Evolutionary conservation across 2,329 filamentous ascomycete genomes (phyloP), one percentile per base, ranked within the genome.

Genomic region (Fusarium chlamydosporum): DNA sequence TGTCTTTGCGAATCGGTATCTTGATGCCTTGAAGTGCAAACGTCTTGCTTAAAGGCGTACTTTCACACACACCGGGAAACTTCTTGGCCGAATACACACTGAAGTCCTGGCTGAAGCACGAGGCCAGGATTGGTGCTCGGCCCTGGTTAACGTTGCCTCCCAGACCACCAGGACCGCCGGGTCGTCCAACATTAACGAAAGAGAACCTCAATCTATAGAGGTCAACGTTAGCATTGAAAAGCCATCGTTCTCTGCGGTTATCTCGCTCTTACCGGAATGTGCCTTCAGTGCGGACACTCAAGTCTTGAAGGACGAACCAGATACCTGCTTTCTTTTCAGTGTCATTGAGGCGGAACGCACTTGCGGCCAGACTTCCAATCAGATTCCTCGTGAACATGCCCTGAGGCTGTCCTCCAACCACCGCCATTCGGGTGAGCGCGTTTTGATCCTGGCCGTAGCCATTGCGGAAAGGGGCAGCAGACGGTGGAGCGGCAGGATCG

Each of bases 31-130:
- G 96, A 2, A 88, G 85, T 5, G 96, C 95, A 81, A 99, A 98
- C 65, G 89, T 92, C 79, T 96, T 97, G 85, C 94, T 97, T 18
- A 98, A 82, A 6, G 89, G 81, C 0, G 96, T 99, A 78, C 92
- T 96, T 78, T 98, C 95, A 60, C 97, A 97, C 2, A 99, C 96
- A 40, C 96, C 96, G 0, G 96, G 96, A 79, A 99, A 99, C 76
- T 97, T 97, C 85, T 99, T 99, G 47, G 96, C 96, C 4, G 93
- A 97, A 80, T 91, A 98, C 31, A 99, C 96, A 55, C 93, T 92
- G 83, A 99, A 98, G 4, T 89, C 86, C 6, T 97, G 92, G 47
- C 92, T 96, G 80, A 95, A 98, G 73, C 89, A 91, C 10, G 90
- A 91, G 1, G 95, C 94, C 18, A 98, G 86, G 13, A 97, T 91